A percentile compares a stretch with the other conserved stretches of the same genome.
These are phyloP conservation scores for Saussurea involucrata DNA, from an alignment of 129 eudicot genomes.

Conservation along the genomic window DNA sequence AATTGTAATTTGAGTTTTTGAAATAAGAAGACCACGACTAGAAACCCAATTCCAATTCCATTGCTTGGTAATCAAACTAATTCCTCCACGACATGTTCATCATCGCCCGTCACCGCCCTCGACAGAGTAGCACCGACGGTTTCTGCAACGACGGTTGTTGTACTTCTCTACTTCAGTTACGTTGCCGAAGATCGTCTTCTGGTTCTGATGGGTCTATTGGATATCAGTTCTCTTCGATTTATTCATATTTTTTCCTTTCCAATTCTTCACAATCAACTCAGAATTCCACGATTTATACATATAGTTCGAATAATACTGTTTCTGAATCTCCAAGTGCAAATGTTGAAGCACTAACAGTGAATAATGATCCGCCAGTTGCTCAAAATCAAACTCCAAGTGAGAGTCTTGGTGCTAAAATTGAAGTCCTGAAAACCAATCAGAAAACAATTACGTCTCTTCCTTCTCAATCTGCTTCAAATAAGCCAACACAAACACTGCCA, in stretches of 20 bases:
- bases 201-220: slow-evolving; percentile 26
- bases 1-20: too few species aligned
- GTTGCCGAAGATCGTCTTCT: too few species aligned
- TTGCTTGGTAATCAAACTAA: too few species aligned
- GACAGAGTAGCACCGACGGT: too few species aligned
- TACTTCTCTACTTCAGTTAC: too few species aligned
- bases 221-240: slow-evolving; percentile 56
- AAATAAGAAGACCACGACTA: too few species aligned
- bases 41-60: too few species aligned
- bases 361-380: too few species aligned
- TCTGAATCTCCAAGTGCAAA: slow-evolving; percentile 25
- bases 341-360: slow-evolving; percentile 17
- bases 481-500: background rate
- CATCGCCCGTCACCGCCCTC: too few species aligned
- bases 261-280: slow-evolving; percentile 27
- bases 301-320: slow-evolving; percentile 1
- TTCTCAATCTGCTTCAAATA: slow-evolving; percentile 15
- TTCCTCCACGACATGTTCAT: too few species aligned
- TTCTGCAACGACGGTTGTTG: too few species aligned
- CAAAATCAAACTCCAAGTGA: slow-evolving; percentile 10
- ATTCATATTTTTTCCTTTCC: slow-evolving; percentile 46
- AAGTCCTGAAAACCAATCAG: slow-evolving; percentile 16
- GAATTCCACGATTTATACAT: slow-evolving; percentile 24
- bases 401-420: slow-evolving; percentile 9
- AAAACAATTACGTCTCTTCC: slow-evolving; percentile 6